These are phyloP conservation scores for Wickerhamiella shivajii DNA, from an alignment of 805 yeast genomes.

Conservation along the genomic window DNA sequence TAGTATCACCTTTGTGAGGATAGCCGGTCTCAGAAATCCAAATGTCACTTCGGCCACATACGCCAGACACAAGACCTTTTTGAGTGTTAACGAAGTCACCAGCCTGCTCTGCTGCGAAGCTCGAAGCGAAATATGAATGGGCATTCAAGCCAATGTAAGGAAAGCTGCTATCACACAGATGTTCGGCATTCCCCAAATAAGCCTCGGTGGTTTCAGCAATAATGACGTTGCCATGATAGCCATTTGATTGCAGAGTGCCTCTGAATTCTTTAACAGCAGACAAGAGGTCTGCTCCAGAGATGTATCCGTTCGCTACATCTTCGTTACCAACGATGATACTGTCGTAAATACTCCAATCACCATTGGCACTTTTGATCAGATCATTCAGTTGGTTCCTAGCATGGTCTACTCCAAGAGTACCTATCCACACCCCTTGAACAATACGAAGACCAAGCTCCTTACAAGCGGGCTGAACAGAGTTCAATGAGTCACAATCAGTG, in stretches of 20 bases:
- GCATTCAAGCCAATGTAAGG: constrained; percentile 81
- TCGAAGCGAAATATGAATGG: constrained; percentile 64
- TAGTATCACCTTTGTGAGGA: constrained; percentile 56
- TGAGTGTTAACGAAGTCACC: constrained; percentile 61
- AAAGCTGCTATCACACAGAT: constrained; percentile 46
- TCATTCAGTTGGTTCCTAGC: constrained; percentile 44
- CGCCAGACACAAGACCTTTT: constrained; percentile 34
- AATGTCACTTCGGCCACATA: constrained; percentile 42
- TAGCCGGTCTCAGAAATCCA: constrained; percentile 79
- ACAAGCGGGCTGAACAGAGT: constrained; percentile 51
- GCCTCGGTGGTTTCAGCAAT: constrained; percentile 85
- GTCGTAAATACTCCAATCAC: constrained; percentile 58
- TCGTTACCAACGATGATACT: constrained; percentile 79
- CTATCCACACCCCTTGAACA: constrained; percentile 82
- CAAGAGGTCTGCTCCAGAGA: constrained; percentile 47
- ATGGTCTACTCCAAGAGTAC: constrained; percentile 47
- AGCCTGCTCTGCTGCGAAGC: constrained; percentile 46
- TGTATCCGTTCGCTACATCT: constrained; percentile 53
- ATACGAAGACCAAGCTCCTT: constrained; percentile 46
- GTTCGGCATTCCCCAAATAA: constrained; percentile 41
- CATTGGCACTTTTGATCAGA: constrained; percentile 37
- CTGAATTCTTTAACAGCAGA: constrained; percentile 53
- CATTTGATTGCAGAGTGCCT: constrained; percentile 42
- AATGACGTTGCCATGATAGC: constrained; percentile 61
- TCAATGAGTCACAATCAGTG: constrained; percentile 63